Conservation (phyloP, 805 yeast species). For the Wickerhamiella bombiphila region DNA sequence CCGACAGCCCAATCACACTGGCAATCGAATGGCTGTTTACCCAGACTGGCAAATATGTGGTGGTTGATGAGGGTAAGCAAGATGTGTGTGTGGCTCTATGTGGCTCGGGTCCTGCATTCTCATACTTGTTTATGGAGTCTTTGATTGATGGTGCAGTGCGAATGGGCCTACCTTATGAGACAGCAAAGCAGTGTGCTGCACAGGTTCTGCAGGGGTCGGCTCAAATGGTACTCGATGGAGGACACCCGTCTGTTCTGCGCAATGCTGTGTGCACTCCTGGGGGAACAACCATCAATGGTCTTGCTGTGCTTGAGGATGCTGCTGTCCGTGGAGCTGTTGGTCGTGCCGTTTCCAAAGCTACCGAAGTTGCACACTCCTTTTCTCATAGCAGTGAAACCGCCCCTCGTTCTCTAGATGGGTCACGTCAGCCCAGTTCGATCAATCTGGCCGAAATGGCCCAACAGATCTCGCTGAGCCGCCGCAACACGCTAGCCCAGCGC, state of each 20-base stretch:
- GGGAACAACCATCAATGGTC: conserved; percentile 94
- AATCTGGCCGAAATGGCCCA: conserved; percentile 20
- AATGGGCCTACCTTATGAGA: conserved; percentile 81
- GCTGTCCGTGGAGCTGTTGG: conserved; percentile 81
- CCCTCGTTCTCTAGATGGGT: conserved; percentile 12
- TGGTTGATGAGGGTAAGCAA: conserved; percentile 66
- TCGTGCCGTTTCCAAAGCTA: conserved; percentile 81
- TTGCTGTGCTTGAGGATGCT: conserved; percentile 79
- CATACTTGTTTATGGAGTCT: conserved; percentile 76
- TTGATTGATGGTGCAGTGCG: conserved; percentile 87
- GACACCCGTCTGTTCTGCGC: conserved; percentile 81
- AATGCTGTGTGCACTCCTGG: conserved; percentile 92
- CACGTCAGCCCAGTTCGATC: conserved; percentile 15
- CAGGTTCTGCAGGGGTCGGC: conserved; percentile 92
- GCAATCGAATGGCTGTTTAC: conserved; percentile 29
- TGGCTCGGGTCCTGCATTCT: conserved; percentile 96
- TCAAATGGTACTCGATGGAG: conserved; percentile 69
- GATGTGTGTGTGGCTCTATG: conserved; percentile 91
- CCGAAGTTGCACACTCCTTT: conserved; percentile 45
- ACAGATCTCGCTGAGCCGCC: conserved; percentile 18
- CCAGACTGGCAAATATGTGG: conserved; percentile 28
- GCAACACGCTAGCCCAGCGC: conserved; percentile 16
- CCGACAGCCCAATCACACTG: conserved; percentile 19
- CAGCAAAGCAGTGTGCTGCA: conserved; percentile 75
- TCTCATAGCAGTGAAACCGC: conserved; percentile 5